Evolutionary conservation across 2,329 filamentous ascomycete genomes (phyloP), one percentile per base, ranked within the genome.

Genomic region (Orbilia blumenaviensis): DNA sequence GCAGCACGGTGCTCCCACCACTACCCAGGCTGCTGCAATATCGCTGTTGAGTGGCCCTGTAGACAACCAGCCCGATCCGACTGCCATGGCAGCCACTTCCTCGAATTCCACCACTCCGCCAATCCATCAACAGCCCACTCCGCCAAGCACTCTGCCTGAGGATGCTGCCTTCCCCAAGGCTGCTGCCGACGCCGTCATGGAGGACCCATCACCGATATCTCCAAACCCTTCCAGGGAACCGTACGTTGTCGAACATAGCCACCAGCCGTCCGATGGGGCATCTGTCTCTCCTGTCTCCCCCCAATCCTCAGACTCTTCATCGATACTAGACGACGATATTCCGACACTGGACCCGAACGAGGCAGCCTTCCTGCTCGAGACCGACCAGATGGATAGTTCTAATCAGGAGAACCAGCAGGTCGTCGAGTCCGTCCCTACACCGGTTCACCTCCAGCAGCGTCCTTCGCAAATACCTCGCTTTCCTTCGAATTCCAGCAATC

Each of bases 111-210:
- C 38, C 18, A 21, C 38, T 10, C 18, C 21, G 23, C 25, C n/a
- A n/a, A 25, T 32, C 12, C 62, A 38, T 16, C 71, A 48, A n/a
- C 61, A 69, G n/a, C 72, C 72, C 8, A 76, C 72, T 14, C 73
- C 66, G 5, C 73, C 66, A 10, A 66, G 58, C 48, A 77, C 73
- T 14, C 42, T 71, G 12, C 73, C 73, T 34, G 58, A 71, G 50
- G 58, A 71, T 71, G 64, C 73, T 25, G 66, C 73, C 36, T 71
- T 77, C 27, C 66, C 64, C 25, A 66, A 77, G 50, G 48, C 66
- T 52, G 56, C 66, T 7, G 48, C 23, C 38, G 72, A 63, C 8
- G 9, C 2, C 16, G 25, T 18, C 21, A 42, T 64, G 27, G 32
- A 44, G 18, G 12, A 42, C 21, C 27, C 42, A n/a, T 61, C 50